Evolutionary conservation across 208 protist species (phyloP).

Genomic region (Leishmania amazonensis): DNA sequence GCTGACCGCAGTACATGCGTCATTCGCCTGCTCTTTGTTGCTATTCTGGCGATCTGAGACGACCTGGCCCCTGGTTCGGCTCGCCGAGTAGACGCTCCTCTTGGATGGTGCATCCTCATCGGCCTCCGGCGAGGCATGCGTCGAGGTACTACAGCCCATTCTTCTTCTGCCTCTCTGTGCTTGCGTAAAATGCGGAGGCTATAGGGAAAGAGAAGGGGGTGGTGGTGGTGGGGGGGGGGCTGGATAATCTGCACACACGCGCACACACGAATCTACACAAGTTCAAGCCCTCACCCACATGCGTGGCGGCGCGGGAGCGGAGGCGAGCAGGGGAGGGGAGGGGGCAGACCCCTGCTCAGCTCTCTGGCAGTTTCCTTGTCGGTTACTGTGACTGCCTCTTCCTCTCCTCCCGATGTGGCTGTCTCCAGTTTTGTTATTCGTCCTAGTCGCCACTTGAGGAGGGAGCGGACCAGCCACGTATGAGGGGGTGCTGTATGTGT

Average conservation of each 20-base stretch:
- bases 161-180: not conserved
- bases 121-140: not conserved
- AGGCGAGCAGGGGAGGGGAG: not conserved
- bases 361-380: not conserved
- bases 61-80: not conserved
- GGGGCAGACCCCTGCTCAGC: not conserved
- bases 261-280: not conserved
- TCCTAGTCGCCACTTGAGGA: not conserved
- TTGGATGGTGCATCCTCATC: not conserved
- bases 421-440: not conserved
- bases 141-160: slow-evolving; percentile 9
- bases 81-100: not conserved
- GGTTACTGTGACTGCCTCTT: too few species aligned
- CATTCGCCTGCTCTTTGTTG: not conserved
- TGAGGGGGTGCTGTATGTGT: not conserved
- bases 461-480: not conserved
- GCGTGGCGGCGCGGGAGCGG: too few species aligned
- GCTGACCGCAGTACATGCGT: not conserved
- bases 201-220: not conserved
- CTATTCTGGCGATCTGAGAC: not conserved
- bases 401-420: not conserved
- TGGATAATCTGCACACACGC: not conserved
- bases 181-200: not conserved
- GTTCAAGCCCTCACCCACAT: not conserved
- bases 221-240: not conserved